These are phyloP conservation scores for Asterella californica DNA, from an alignment of 225 moss, liverwort and hornwort species.

Conservation along the genomic window DNA sequence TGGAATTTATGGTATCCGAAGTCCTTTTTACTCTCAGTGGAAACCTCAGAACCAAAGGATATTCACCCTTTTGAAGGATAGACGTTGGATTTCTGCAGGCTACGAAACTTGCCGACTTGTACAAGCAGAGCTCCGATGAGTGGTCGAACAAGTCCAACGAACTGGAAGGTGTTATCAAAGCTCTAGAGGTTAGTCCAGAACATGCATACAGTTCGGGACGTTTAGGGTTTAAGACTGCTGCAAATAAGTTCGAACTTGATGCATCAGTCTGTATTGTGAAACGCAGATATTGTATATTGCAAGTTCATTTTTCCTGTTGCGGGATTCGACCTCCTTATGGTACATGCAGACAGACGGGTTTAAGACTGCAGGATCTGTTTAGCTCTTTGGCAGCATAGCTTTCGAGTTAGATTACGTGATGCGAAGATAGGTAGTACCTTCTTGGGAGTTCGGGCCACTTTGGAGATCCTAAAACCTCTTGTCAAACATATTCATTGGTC, in stretches of 20 bases:
- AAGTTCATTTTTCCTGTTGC: background rate
- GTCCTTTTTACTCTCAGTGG: no score
- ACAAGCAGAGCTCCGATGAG: constrained; percentile 89
- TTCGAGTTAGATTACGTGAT: background rate
- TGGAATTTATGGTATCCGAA: background rate
- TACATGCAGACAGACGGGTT: background rate
- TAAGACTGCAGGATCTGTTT: background rate
- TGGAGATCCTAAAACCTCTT: background rate
- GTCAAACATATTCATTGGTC: background rate
- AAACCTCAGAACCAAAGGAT: background rate
- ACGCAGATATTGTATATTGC: background rate
- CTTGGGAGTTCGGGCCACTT: background rate
- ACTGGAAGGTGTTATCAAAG: constrained; percentile 93
- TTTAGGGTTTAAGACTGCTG: background rate
- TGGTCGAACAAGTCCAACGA: constrained; percentile 96
- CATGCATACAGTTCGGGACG: background rate
- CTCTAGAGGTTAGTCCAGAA: constrained; percentile 64
- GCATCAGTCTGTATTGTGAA: background rate
- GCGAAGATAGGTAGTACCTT: background rate
- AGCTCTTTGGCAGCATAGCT: background rate
- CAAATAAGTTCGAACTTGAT: no score
- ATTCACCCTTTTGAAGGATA: background rate
- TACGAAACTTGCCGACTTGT: constrained; percentile 82
- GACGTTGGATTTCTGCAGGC: constrained; percentile 43
- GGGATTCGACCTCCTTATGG: background rate